phyloP scores from a whole-genome alignment of 495 filamentous ascomycete genomes.

The Platismatia glauca region DNA sequence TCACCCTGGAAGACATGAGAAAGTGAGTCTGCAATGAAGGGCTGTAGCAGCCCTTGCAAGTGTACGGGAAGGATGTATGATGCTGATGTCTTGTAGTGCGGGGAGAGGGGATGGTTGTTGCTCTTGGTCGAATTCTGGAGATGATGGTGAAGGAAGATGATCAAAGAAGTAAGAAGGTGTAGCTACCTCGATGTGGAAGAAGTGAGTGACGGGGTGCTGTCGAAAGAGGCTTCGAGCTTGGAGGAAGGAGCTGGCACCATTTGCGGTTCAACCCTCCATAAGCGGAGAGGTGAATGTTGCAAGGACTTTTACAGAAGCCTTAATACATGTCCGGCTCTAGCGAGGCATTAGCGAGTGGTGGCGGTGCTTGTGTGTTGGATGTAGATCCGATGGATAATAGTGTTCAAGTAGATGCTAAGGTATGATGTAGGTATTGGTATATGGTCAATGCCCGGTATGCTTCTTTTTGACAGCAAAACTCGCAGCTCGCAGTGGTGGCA shows the following conservation, averaged over 20 bases:
- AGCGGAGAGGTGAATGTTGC: slow-evolving; percentile 16
- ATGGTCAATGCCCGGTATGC: not conserved
- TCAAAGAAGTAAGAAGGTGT: slow-evolving; percentile 13
- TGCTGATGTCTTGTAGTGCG: slow-evolving; percentile 9
- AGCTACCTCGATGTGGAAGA: slow-evolving; percentile 20
- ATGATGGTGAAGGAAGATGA: slow-evolving; percentile 11
- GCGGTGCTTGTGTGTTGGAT: slow-evolving; percentile 3
- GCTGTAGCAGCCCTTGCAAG: slow-evolving; percentile 3
- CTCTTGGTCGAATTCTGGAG: slow-evolving; percentile 11
- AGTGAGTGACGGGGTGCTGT: slow-evolving; percentile 16
- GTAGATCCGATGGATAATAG: not conserved
- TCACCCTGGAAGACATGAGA: slow-evolving; percentile 81
- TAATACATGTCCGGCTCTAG: slow-evolving; percentile 8
- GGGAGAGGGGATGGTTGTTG: slow-evolving; percentile 9
- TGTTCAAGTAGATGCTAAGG: not conserved
- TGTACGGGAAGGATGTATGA: not conserved
- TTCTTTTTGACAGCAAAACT: slow-evolving; percentile 2
- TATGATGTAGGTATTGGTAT: not conserved
- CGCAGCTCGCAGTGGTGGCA: too few species aligned
- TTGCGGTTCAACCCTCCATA: slow-evolving; percentile 43
- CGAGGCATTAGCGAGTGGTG: not conserved
- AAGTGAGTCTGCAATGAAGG: slow-evolving; percentile 22
- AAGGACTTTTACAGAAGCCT: slow-evolving; percentile 12
- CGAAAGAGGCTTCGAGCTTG: slow-evolving; percentile 37
- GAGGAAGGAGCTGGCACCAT: slow-evolving; percentile 35